Evolutionary conservation across 805 yeast genomes (phyloP).

Genomic region (Ogataea chonburiensis): DNA sequence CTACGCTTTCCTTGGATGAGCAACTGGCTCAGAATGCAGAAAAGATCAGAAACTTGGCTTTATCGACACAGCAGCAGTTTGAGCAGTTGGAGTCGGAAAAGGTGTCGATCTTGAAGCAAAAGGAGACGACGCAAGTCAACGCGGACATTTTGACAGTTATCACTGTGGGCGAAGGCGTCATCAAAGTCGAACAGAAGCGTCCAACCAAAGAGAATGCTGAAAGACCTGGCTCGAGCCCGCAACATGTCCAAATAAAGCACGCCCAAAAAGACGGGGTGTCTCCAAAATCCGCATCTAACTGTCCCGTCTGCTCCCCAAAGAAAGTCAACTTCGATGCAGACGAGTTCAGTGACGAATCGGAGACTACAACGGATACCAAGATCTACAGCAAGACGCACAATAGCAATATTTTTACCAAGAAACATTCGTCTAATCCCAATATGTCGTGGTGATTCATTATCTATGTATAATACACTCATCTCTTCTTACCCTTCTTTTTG

Average conservation of each 20-base stretch:
- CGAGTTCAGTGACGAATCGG: constrained; percentile 8
- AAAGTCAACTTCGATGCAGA: constrained; percentile 6
- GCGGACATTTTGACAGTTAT: constrained; percentile 15
- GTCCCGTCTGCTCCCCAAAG: constrained; percentile 15
- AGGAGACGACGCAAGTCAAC: constrained; percentile 1
- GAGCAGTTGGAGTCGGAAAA: constrained; percentile 12
- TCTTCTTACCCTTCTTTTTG: constrained; percentile 27
- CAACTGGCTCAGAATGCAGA: constrained; percentile 10
- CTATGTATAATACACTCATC: constrained; percentile 14
- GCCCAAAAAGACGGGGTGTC: background rate
- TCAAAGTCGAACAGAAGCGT: constrained; percentile 19
- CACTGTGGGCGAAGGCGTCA: constrained; percentile 18
- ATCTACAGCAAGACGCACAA: constrained; percentile 15
- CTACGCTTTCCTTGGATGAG: constrained; percentile 7
- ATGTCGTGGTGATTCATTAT: constrained; percentile 15
- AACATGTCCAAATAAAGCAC: constrained; percentile 7
- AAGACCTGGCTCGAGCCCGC: background rate
- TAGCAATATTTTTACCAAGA: constrained; percentile 8
- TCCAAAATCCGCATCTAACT: constrained; percentile 1
- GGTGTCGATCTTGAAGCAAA: constrained; percentile 6
- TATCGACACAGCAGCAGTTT: constrained; percentile 11
- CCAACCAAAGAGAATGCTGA: constrained; percentile 3
- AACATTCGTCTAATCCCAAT: constrained; percentile 8
- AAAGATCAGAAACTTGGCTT: constrained; percentile 10
- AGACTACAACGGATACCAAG: constrained; percentile 12